Base-by-base conservation (phyloP, 352 stramenopile genomes). In the Peronospora belbahrii region DNA sequence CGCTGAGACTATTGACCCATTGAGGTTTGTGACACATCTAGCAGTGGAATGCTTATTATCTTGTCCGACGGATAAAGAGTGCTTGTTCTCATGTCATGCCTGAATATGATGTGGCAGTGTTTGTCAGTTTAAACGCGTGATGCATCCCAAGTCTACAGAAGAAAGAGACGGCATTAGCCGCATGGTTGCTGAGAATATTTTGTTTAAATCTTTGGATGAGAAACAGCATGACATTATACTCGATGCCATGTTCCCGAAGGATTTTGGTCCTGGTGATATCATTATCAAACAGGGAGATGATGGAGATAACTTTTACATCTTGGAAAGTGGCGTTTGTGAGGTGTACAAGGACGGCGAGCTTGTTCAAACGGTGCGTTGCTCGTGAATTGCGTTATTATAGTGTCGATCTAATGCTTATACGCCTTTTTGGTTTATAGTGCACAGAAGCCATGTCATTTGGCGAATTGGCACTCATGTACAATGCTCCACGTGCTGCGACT, bases 381-480 rank as follows among this genome's bases (percentile, higher is more conserved):
- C 27, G 17, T 48, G 14, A 8, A 36, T 51, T 49, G 14, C 11
- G 33, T 39, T 39, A 7, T 34, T 15, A 13, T 17, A 20, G 10
- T 42, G 33, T 36, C 49, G 3, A 42, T 25, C 11, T 50, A 8
- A 5, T 37, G 24, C 32, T 56, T 9, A 49, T 17, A 14, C 30
- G 3, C 35, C 20, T 53, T 42, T 38, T 2, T 1, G 42, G 19
- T 20, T 23, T 41, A 22, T 24, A 89, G 61, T 85, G 96, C 50
- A 83, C 69, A n/a, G 70, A 85, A 22, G 81, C 79, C 2, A 85
- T 88, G 60, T 94, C 88, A 6, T 99, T 99, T 74, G 96, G 96
- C 24, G 96, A 99, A 55, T 66, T 98, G 22, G 94, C 94, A 8
- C 76, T 99, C 18, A 95, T 98, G 86, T 98, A 98, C 74, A 97